Percentiles rank a stretch among this genome's conserved stretches.
Conservation (phyloP, 768 basidiomycete species). For the Suillus hirtellus region DNA sequence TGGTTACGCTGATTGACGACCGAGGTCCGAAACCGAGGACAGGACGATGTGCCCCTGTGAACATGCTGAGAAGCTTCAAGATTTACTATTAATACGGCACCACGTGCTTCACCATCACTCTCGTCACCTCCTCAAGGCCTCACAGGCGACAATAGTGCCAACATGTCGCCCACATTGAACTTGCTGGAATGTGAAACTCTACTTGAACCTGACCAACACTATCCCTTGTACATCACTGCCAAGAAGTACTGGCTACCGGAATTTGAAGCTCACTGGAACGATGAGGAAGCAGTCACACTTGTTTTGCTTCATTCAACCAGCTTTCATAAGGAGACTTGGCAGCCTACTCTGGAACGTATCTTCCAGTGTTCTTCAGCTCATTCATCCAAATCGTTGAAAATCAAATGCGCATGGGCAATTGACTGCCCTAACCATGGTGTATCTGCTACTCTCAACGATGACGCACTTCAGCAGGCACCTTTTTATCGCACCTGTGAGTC, state of each 20-base stretch:
- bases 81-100: background rate
- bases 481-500: constrained; percentile 49
- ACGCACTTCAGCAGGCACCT: constrained; percentile 42
- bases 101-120: background rate
- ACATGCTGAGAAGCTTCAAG: background rate
- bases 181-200: constrained; percentile 29
- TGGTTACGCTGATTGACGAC: background rate
- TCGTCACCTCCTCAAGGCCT: background rate
- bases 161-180: background rate
- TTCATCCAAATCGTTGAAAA: constrained; percentile 10
- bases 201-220: constrained; percentile 41
- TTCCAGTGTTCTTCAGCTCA: constrained; percentile 34
- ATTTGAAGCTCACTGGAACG: constrained; percentile 35
- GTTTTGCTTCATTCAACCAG: constrained; percentile 69
- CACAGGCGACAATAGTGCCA: background rate
- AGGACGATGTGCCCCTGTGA: background rate
- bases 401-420: constrained; percentile 56
- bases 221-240: constrained; percentile 53
- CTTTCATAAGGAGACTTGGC: constrained; percentile 77
- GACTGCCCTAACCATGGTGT: constrained; percentile 77
- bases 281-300: constrained; percentile 52
- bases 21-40: background rate
- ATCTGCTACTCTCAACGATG: constrained; percentile 54
- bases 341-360: constrained; percentile 54
- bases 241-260: constrained; percentile 56